Base-by-base conservation (phyloP, 768 basidiomycete species). In the Collybia nuda region DNA sequence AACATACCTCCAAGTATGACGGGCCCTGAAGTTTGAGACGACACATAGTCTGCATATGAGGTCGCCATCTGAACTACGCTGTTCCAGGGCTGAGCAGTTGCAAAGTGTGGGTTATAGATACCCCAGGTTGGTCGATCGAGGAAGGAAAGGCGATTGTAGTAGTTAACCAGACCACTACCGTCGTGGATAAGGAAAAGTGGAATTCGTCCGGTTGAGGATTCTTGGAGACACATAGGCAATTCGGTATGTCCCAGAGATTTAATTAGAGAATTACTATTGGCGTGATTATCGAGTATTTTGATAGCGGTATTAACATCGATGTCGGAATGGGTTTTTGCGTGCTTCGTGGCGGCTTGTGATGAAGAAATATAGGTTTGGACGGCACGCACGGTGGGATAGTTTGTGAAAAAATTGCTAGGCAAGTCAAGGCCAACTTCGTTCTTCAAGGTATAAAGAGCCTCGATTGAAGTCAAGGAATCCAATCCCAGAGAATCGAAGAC, bases 181-280 rank as follows among this genome's bases (percentile, higher is more conserved):
- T 90, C 88, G 56, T 90, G 87, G 8, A 90, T 71, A 19, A 90
- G 74, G 49, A 87, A 77, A 3, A 90, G 70, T 1, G 81, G 86
- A 0, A 63, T 47, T 2, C 43, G 51, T 11, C 46, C 22, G 7
- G 62, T 52, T 2, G 50, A 37, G 1, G 67, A 56, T 24, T 55
- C 59, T 50, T 80, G 84, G 36, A 83, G 58, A 18, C 61, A 56
- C 14, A 71, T 53, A 0, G 73, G 68, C 6, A 60, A 54, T 3
- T 51, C 56, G n/a, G 70, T 65, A 2, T 68, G 61, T 17, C 50
- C 54, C 14, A 66, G 49, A 29, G 56, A 44, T 44, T 47, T 55
- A 19, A 54, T 38, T 18, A 67, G 45, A 17, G 52, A 23, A 8
- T 23, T 43, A n/a, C 51, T 18, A 24, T 48, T 43, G 7, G 42